Conservation (phyloP, 345 rosid species). For the Sisymbrium irio region DNA sequence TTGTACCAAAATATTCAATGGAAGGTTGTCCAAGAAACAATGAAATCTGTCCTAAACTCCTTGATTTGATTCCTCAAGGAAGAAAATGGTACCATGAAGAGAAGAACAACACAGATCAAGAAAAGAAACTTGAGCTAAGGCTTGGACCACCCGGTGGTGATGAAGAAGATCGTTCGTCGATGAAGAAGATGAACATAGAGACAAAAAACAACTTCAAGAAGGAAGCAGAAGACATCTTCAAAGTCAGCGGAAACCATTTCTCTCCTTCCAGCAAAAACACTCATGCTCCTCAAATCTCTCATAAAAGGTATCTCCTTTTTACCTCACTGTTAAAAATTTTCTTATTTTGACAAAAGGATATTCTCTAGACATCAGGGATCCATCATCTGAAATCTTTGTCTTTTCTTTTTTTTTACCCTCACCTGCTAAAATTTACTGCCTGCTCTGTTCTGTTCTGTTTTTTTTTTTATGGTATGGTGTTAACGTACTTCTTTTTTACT, state of each 20-base stretch:
- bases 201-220: constrained; percentile 26
- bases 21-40: constrained; percentile 49
- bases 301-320: constrained; percentile 39
- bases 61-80: constrained; percentile 61
- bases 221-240: constrained; percentile 42
- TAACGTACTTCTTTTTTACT: constrained; percentile 6
- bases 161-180: constrained; percentile 54
- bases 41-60: constrained; percentile 52
- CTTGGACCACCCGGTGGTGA: constrained; percentile 80
- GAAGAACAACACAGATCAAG: constrained; percentile 45
- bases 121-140: constrained; percentile 88
- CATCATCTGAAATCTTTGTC: constrained; percentile 33
- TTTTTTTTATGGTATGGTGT: not conserved
- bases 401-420: constrained; percentile 10
- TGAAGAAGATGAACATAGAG: constrained; percentile 16
- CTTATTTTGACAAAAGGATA: constrained; percentile 40
- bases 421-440: constrained; percentile 21
- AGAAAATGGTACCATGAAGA: constrained; percentile 42
- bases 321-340: constrained; percentile 39
- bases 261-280: constrained; percentile 35
- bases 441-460: constrained; percentile 17
- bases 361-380: constrained; percentile 43
- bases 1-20: constrained; percentile 33
- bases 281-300: constrained; percentile 44
- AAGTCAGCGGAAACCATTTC: constrained; percentile 40